Evolutionary conservation across 2,329 filamentous ascomycete species (phyloP).

Genomic region (Cytospora chrysosperma): DNA sequence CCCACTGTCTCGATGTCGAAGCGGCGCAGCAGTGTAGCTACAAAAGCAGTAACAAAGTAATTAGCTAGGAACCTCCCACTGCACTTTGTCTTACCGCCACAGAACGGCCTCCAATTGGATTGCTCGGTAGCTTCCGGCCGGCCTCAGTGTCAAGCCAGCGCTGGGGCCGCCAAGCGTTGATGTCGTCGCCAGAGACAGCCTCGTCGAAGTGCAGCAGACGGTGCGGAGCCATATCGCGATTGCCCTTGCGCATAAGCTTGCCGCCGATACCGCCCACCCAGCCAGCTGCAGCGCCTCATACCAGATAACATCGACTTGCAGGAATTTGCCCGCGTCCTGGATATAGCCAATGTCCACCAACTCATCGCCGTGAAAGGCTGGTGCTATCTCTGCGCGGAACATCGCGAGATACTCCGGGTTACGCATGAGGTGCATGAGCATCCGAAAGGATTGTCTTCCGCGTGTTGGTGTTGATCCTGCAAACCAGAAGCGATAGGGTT

Average conservation of each 20-base stretch:
- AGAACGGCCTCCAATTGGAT: constrained; percentile 30
- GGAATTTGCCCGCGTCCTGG: constrained; percentile 29
- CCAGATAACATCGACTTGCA: constrained; percentile 29
- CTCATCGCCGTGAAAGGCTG: constrained; percentile 30
- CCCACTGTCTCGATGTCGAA: constrained; percentile 34
- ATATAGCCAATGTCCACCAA: constrained; percentile 35
- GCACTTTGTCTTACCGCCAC: constrained; percentile 32
- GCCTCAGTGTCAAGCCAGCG: background rate
- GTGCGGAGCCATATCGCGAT: constrained; percentile 31
- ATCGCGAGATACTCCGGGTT: constrained; percentile 24
- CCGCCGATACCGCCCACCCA: constrained; percentile 30
- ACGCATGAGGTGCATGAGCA: constrained; percentile 28
- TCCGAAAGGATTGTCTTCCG: constrained; percentile 32
- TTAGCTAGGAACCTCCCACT: constrained; percentile 29
- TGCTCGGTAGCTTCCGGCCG: constrained; percentile 19
- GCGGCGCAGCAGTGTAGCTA: constrained; percentile 28
- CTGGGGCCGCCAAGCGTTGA: background rate
- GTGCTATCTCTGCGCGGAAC: constrained; percentile 27
- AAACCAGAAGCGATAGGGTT: background rate
- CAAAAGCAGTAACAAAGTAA: constrained; percentile 23
- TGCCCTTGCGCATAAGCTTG: constrained; percentile 30
- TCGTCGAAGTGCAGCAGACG: constrained; percentile 31
- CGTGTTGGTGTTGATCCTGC: constrained; percentile 32
- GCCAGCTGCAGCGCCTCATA: constrained; percentile 30
- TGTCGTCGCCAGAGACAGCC: constrained; percentile 23